Evolutionary conservation across 2,329 filamentous ascomycete genomes (phyloP).

Genomic region (Emericellopsis atlantica): DNA sequence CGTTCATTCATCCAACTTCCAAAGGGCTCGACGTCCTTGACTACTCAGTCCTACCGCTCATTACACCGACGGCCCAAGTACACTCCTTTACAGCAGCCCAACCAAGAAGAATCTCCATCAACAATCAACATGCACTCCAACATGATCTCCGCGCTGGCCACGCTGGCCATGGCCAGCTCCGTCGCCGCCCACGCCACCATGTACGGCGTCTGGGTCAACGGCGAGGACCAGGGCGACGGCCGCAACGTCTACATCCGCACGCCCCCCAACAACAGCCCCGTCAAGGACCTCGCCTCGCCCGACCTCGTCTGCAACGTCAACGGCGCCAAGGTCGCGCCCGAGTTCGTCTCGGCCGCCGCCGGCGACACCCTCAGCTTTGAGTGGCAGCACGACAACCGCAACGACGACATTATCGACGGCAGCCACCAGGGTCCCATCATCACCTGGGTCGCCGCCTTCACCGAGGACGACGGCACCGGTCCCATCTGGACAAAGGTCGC

Average conservation of each 20-base stretch:
- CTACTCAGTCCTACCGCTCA: not conserved
- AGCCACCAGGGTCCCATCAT: slow-evolving; percentile 40
- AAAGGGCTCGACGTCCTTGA: too few species aligned
- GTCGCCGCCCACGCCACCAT: slow-evolving; percentile 32
- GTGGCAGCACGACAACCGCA: slow-evolving; percentile 36
- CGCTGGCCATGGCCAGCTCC: slow-evolving; percentile 21
- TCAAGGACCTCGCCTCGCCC: slow-evolving; percentile 29
- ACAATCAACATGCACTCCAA: too few species aligned
- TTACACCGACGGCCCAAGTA: not conserved
- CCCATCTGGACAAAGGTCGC: slow-evolving; percentile 37
- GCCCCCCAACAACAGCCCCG: slow-evolving; percentile 27
- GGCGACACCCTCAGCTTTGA: slow-evolving; percentile 34
- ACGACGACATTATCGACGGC: slow-evolving; percentile 38
- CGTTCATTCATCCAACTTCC: too few species aligned
- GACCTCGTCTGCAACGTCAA: slow-evolving; percentile 31
- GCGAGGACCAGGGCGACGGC: slow-evolving; percentile 27
- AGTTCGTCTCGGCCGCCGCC: slow-evolving; percentile 28
- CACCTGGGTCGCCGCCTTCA: slow-evolving; percentile 35
- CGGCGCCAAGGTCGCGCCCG: slow-evolving; percentile 18
- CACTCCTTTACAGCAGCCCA: too few species aligned
- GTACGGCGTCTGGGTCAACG: slow-evolving; percentile 34
- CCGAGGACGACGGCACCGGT: slow-evolving; percentile 27
- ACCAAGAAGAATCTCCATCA: too few species aligned
- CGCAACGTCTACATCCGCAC: slow-evolving; percentile 27
- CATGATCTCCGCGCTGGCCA: too few species aligned